phyloP scores from a whole-genome alignment of 2,329 filamentous ascomycete species.

The Colletotrichum orchidophilum region DNA sequence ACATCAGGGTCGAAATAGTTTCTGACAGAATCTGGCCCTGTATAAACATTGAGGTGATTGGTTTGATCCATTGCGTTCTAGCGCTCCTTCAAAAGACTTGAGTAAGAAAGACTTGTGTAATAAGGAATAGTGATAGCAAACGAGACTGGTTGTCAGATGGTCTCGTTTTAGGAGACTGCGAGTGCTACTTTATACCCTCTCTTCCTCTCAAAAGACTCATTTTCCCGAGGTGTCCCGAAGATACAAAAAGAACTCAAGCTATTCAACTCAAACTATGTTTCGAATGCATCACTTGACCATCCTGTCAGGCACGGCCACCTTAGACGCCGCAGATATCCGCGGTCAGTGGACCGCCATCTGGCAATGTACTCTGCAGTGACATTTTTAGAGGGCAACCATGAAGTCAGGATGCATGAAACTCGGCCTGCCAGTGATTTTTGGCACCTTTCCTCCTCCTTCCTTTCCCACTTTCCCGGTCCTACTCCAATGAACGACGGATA shows the following conservation, averaged over 20 bases:
- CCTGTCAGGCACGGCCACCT: background rate
- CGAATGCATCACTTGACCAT: background rate
- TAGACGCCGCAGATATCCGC: background rate
- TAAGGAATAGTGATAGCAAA: background rate
- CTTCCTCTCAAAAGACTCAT: background rate
- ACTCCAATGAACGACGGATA: background rate
- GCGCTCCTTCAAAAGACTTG: background rate
- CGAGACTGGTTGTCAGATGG: background rate
- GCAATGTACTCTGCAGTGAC: background rate
- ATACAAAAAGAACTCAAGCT: background rate
- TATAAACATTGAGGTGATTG: conserved; percentile 63
- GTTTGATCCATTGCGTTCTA: background rate
- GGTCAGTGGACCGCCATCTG: background rate
- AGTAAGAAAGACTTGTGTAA: conserved; percentile 2
- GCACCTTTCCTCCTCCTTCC: background rate
- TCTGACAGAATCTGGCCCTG: conserved; percentile 63
- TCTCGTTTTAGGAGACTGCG: background rate
- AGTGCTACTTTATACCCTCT: background rate
- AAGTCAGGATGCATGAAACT: background rate
- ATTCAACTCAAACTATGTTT: background rate
- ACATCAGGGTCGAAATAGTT: conserved; percentile 69
- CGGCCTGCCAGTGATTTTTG: background rate
- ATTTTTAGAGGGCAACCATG: background rate
- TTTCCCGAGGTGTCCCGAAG: too few relatives aligned
- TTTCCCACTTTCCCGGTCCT: background rate